Percentiles rank a stretch among this genome's conserved stretches.
These are phyloP conservation scores for Centella asiatica DNA, from an alignment of 129 eudicot genomes.

Conservation along the genomic window DNA sequence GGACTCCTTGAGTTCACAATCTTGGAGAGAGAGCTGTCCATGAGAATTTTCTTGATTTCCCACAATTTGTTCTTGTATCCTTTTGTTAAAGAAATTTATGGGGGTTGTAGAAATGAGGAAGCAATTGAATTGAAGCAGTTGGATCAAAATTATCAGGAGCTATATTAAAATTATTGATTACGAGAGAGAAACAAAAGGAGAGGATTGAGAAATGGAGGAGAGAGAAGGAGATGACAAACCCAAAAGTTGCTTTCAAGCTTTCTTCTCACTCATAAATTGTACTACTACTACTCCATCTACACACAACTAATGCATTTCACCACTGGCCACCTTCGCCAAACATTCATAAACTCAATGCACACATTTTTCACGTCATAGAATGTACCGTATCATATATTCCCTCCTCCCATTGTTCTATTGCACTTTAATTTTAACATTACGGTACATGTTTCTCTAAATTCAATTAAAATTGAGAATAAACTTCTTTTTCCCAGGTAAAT, in stretches of 20 bases:
- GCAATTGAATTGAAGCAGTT: slow-evolving; percentile 24
- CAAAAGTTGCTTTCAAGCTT: slow-evolving; percentile 31
- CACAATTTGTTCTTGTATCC: no score
- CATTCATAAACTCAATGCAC: neutral
- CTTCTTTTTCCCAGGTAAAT: no score
- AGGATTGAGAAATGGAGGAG: slow-evolving; percentile 1
- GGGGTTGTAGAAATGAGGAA: slow-evolving; percentile 24
- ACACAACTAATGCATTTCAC: slow-evolving; percentile 10
- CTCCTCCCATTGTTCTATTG: no score
- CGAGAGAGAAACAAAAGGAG: slow-evolving; percentile 19
- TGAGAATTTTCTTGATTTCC: slow-evolving; percentile 14
- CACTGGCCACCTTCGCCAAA: neutral
- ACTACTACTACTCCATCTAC: slow-evolving; percentile 5
- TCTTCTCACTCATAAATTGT: slow-evolving; percentile 19
- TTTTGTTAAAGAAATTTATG: slow-evolving; percentile 7
- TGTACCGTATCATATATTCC: no score
- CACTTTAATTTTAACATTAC: no score
- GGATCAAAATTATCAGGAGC: slow-evolving; percentile 24
- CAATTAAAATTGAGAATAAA: no score
- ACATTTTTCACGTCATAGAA: neutral
- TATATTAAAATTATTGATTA: slow-evolving; percentile 17
- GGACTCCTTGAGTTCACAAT: slow-evolving; percentile 13
- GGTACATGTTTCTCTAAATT: no score
- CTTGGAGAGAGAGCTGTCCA: slow-evolving; percentile 9
- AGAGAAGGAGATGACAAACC: slow-evolving; percentile 16